Percentiles rank a stretch among this genome's conserved stretches.
These are phyloP conservation scores for Orychophragmus violaceus DNA, from an alignment of 345 rosid species.

Conservation along the genomic window DNA sequence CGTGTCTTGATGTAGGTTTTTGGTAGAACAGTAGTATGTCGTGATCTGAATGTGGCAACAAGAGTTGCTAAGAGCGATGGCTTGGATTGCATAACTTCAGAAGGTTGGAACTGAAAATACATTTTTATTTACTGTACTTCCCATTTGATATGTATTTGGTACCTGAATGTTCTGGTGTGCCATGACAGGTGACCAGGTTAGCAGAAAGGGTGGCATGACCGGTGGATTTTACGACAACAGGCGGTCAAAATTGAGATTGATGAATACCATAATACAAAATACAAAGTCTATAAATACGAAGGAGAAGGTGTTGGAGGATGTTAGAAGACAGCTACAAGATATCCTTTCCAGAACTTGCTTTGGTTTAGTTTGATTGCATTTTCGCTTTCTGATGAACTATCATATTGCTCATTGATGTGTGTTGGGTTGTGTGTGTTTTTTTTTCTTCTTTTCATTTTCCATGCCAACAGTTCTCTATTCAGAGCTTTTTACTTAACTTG, in stretches of 20 bases:
- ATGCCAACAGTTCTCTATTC: constrained; percentile 1
- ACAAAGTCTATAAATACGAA: constrained; percentile 49
- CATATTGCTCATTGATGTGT: too few species aligned
- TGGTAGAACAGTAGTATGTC: constrained; percentile 90
- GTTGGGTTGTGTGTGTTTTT: background rate
- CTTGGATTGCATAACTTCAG: constrained; percentile 91
- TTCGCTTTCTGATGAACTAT: too few species aligned
- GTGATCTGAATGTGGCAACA: constrained; percentile 91
- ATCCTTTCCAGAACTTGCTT: constrained; percentile 52
- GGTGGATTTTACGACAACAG: constrained; percentile 92
- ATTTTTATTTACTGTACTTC: background rate
- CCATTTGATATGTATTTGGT: constrained; percentile 6
- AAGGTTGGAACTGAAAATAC: constrained; percentile 47
- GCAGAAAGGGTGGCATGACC: constrained; percentile 98
- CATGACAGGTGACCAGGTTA: constrained; percentile 95
- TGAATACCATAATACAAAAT: constrained; percentile 66
- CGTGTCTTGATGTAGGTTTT: constrained; percentile 49
- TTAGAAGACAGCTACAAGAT: constrained; percentile 55
- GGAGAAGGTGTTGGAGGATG: constrained; percentile 56
- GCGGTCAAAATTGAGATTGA: constrained; percentile 86
- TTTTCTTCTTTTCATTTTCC: background rate
- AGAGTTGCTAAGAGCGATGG: constrained; percentile 84
- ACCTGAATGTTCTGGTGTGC: constrained; percentile 23
- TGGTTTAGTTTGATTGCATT: background rate
- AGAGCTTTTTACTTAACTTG: constrained; percentile 38